These are phyloP conservation scores for Pseudozyma sp. DNA, from an alignment of 1,284 basidiomycete genomes.

Conservation along the genomic window DNA sequence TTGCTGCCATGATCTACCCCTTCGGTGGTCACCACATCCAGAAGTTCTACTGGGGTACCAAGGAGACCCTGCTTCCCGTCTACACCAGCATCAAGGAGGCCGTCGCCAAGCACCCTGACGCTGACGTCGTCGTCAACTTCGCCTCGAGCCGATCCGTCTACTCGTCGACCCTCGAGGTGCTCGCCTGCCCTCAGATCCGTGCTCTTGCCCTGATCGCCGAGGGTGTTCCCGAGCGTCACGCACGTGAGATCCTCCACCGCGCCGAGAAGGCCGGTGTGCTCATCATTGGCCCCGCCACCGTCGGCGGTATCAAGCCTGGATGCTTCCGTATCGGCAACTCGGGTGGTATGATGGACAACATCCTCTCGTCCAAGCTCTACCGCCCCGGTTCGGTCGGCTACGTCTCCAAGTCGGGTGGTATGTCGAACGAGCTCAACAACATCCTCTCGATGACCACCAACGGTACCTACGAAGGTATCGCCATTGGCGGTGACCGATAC, in stretches of 20 bases:
- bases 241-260: slow-evolving; percentile 91
- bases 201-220: slow-evolving; percentile 95
- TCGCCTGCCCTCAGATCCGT: slow-evolving; percentile 78
- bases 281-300: slow-evolving; percentile 97
- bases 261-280: slow-evolving; percentile 87
- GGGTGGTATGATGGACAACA: slow-evolving; percentile 99
- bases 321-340: slow-evolving; percentile 99
- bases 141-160: slow-evolving; percentile 94
- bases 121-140: slow-evolving; percentile 98
- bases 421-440: slow-evolving; percentile 99
- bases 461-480: slow-evolving; percentile 99
- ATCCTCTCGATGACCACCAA: slow-evolving; percentile 97
- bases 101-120: slow-evolving; percentile 93
- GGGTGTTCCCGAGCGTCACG: slow-evolving; percentile 97
- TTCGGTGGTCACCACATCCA: slow-evolving; percentile 99
- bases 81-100: slow-evolving; percentile 95
- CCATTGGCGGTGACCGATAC: slow-evolving; percentile 99
- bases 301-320: slow-evolving; percentile 99
- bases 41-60: slow-evolving; percentile 99
- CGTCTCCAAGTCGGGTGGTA: slow-evolving; percentile 99
- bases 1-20: slow-evolving; percentile 99
- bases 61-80: slow-evolving; percentile 96
- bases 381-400: slow-evolving; percentile 96
- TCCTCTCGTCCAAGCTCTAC: slow-evolving; percentile 98
- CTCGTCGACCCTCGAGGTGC: slow-evolving; percentile 90